Evolutionary conservation across 2,329 filamentous ascomycete genomes (phyloP).

Genomic region (Pseudodiploospora longispora): DNA sequence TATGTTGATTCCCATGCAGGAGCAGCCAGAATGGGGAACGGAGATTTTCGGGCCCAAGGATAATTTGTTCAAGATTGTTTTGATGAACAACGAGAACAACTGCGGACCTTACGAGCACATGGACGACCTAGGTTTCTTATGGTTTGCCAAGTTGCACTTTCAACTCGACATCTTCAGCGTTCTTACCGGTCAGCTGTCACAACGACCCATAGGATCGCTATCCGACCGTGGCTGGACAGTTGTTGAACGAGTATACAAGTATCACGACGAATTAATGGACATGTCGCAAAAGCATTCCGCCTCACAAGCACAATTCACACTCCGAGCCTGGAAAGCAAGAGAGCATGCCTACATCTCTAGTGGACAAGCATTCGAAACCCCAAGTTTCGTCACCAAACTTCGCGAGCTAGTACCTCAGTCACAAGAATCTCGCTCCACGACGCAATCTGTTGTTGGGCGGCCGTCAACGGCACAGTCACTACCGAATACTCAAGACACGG

Average conservation of each 20-base stretch:
- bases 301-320: constrained; percentile 37
- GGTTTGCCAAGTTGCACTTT: constrained; percentile 48
- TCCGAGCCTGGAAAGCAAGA: constrained; percentile 46
- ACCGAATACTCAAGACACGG: constrained; percentile 21
- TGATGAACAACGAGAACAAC: constrained; percentile 42
- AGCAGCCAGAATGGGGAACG: constrained; percentile 40
- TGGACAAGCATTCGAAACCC: constrained; percentile 32
- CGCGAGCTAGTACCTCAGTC: constrained; percentile 30
- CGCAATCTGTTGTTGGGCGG: constrained; percentile 19
- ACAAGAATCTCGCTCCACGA: constrained; percentile 27
- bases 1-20: constrained; percentile 37
- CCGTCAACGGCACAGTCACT: constrained; percentile 19
- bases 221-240: constrained; percentile 46
- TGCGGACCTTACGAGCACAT: constrained; percentile 35
- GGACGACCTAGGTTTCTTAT: constrained; percentile 41
- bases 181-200: constrained; percentile 45
- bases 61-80: constrained; percentile 46
- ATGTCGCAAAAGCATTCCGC: constrained; percentile 35
- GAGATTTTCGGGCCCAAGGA: constrained; percentile 43
- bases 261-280: constrained; percentile 44
- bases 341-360: constrained; percentile 31
- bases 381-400: constrained; percentile 39
- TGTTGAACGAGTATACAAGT: constrained; percentile 37
- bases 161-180: constrained; percentile 49
- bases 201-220: constrained; percentile 38